Evolutionary conservation across 768 basidiomycete genomes (phyloP).

Genomic region (Agaricus subrufescens): DNA sequence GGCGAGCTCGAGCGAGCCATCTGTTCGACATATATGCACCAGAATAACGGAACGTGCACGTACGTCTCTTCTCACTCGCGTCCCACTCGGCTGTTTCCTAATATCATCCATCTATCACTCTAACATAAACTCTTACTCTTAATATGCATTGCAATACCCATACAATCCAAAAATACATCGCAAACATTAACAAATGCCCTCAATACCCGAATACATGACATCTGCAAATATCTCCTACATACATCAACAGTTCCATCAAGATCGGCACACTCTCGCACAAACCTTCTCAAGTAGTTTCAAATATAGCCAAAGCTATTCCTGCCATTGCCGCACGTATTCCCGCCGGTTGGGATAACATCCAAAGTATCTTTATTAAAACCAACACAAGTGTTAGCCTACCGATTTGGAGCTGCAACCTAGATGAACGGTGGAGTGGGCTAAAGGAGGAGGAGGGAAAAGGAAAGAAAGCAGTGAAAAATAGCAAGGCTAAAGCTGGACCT

Average conservation of each 20-base stretch:
- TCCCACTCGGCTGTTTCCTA: background rate
- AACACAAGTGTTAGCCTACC: conserved; percentile 81
- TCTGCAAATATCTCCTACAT: background rate
- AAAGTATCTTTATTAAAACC: conserved; percentile 87
- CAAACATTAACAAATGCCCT: background rate
- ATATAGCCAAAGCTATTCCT: conserved; percentile 77
- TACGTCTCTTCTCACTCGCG: conserved; percentile 36
- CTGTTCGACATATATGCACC: conserved; percentile 93
- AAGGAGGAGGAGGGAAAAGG: conserved; percentile 23
- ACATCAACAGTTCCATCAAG: conserved; percentile 66
- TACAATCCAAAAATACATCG: background rate
- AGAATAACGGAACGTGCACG: conserved; percentile 91
- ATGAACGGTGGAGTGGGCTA: conserved; percentile 59
- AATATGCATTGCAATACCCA: background rate
- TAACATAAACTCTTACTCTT: background rate
- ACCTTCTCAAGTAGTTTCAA: conserved; percentile 69
- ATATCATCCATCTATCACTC: background rate
- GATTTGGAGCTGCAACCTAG: conserved; percentile 82
- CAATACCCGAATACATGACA: background rate
- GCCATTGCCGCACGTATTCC: conserved; percentile 64
- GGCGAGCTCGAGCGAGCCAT: conserved; percentile 89
- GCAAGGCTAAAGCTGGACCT: background rate
- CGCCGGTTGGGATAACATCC: conserved; percentile 88
- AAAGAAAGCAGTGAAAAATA: background rate
- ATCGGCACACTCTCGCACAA: conserved; percentile 71